phyloP scores from a whole-genome alignment of 2,329 filamentous ascomycete species.

The Beauveria sp. region DNA sequence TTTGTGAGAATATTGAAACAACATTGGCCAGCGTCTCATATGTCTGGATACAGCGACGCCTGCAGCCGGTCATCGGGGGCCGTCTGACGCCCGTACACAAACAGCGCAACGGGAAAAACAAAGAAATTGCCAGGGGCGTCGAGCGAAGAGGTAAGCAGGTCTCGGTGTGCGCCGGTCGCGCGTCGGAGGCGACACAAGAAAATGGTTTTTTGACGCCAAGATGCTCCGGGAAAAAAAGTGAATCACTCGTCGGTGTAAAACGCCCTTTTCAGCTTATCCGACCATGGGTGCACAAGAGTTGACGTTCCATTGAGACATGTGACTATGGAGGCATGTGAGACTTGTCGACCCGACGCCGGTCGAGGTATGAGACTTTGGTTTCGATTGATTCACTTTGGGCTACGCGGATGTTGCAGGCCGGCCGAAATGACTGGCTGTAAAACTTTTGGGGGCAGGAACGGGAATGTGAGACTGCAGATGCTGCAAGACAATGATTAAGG shows the following conservation, averaged over 20 bases:
- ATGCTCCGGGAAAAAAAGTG: no score
- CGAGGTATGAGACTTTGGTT: neutral
- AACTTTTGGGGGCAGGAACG: no score
- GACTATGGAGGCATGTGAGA: neutral
- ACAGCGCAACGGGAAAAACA: neutral
- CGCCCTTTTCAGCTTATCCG: no score
- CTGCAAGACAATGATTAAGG: no score
- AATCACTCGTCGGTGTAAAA: no score
- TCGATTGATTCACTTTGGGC: no score
- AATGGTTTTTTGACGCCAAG: no score
- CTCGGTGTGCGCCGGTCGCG: no score
- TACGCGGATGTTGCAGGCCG: neutral
- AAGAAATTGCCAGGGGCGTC: neutral
- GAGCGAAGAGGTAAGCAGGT: no score
- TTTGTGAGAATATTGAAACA: no score
- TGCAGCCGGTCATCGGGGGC: conserved; percentile 4
- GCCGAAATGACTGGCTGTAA: no score
- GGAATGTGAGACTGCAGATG: neutral
- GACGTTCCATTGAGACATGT: neutral
- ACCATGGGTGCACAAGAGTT: neutral
- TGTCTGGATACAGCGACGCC: neutral
- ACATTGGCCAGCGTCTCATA: neutral
- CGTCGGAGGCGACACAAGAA: no score
- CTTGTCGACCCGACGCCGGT: neutral
- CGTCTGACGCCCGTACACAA: neutral